Conservation (phyloP, 2,329 filamentous ascomycete species). For the Trichoderma semiorbis region DNA sequence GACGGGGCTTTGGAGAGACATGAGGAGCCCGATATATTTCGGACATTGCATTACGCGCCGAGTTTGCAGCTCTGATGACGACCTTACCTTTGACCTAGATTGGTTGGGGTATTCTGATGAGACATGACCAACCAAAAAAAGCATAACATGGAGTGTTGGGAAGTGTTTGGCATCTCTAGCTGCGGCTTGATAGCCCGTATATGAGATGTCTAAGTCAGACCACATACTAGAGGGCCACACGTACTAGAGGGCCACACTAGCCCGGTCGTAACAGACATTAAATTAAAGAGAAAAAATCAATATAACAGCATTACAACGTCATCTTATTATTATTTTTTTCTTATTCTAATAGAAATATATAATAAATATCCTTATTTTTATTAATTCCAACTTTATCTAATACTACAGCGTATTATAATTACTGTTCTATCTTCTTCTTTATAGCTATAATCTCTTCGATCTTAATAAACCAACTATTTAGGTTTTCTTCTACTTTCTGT, state of each 20-base stretch:
- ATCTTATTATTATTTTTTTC: too few species aligned
- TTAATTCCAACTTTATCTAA: too few species aligned
- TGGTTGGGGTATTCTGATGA: neutral
- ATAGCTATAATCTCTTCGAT: slow-evolving; percentile 3
- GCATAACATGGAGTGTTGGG: neutral
- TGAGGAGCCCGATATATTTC: neutral
- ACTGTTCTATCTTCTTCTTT: neutral
- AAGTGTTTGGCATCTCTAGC: neutral
- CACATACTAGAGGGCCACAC: too few species aligned
- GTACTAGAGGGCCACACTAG: too few species aligned
- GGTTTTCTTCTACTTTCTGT: neutral
- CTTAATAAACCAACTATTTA: neutral
- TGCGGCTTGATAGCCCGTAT: neutral
- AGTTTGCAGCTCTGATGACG: neutral
- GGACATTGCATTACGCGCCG: neutral
- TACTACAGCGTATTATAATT: neutral
- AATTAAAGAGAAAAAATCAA: too few species aligned
- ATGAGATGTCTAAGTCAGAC: too few species aligned
- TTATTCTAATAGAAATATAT: too few species aligned
- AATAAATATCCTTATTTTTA: too few species aligned
- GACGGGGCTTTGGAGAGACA: neutral
- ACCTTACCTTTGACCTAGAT: neutral
- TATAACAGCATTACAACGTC: too few species aligned
- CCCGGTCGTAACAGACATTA: too few species aligned
- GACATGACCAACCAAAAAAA: neutral